Conservation (phyloP, 2,329 filamentous ascomycete species). For the Aspergillus pseudotamarii region DNA sequence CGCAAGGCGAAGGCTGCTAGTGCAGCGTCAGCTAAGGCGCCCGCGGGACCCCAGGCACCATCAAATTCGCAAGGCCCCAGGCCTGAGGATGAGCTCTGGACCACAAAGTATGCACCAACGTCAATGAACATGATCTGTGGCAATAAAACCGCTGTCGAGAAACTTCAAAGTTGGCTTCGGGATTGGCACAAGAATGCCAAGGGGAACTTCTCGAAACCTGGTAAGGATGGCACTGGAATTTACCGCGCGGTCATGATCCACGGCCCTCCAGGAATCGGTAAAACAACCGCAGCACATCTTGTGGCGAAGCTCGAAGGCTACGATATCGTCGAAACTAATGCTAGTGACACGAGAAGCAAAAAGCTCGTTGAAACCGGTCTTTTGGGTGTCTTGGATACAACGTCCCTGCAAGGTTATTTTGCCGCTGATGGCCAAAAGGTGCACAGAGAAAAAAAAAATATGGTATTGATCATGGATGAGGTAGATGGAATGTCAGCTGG, state of each 20-base stretch:
- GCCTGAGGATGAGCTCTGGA: conserved; percentile 75
- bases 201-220: conserved; percentile 78
- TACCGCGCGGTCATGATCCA: conserved; percentile 93
- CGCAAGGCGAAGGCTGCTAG: conserved; percentile 27
- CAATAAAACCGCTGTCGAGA: conserved; percentile 88
- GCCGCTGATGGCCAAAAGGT: conserved; percentile 79
- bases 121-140: conserved; percentile 87
- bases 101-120: conserved; percentile 90
- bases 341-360: conserved; percentile 94
- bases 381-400: conserved; percentile 91
- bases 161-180: conserved; percentile 82
- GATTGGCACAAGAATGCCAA: conserved; percentile 79
- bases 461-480: conserved; percentile 97
- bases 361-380: conserved; percentile 88
- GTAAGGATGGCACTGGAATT: conserved; percentile 79
- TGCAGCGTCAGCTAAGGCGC: conserved; percentile 39
- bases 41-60: conserved; percentile 51
- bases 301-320: conserved; percentile 91
- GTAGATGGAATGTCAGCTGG: conserved; percentile 98
- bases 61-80: conserved; percentile 42
- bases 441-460: conserved; percentile 81
- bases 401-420: conserved; percentile 88
- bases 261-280: conserved; percentile 93
- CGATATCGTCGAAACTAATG: conserved; percentile 92
- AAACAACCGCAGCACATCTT: conserved; percentile 94